A percentile compares a stretch with the other conserved stretches of the same genome.
Conservation (phyloP, 352 stramenopile genomes). For the Elongisporangium prolatum region DNA sequence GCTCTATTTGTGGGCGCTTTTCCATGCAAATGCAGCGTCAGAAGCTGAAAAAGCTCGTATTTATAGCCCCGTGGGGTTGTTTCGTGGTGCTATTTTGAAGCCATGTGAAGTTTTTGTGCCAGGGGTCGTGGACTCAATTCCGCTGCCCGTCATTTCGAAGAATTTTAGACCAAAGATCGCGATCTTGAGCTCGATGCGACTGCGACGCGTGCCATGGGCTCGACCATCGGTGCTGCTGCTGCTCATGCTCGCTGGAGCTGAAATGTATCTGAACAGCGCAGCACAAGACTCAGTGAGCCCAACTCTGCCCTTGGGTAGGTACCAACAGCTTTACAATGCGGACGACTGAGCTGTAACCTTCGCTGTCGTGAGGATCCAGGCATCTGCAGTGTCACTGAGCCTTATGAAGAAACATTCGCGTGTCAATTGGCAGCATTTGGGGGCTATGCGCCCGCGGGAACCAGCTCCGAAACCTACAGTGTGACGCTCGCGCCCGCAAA, state of each 20-base stretch:
- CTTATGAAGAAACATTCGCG: conserved; percentile 5
- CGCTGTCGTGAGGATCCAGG: conserved; percentile 5
- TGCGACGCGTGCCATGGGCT: not conserved
- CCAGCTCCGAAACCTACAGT: not conserved
- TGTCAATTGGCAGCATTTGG: conserved; percentile 34
- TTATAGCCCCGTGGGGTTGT: not conserved
- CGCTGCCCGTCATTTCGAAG: too few relatives aligned
- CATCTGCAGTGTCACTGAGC: conserved; percentile 3
- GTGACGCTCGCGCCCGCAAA: conserved; percentile 13
- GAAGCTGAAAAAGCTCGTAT: not conserved
- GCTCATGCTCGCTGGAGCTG: not conserved
- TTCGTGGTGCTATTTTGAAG: not conserved
- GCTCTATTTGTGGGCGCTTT: not conserved
- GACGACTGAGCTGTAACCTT: conserved; percentile 1
- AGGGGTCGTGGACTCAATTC: not conserved
- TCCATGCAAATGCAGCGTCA: not conserved
- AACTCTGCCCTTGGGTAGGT: conserved; percentile 14
- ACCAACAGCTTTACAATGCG: not conserved
- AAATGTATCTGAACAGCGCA: not conserved
- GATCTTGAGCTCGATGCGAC: not conserved
- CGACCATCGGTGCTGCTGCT: not conserved
- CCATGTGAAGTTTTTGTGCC: not conserved
- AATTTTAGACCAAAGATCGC: not conserved
- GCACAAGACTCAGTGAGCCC: not conserved
- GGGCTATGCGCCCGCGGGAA: conserved; percentile 13